Conservation (phyloP, 768 basidiomycete species). For the Russula foetens region DNA sequence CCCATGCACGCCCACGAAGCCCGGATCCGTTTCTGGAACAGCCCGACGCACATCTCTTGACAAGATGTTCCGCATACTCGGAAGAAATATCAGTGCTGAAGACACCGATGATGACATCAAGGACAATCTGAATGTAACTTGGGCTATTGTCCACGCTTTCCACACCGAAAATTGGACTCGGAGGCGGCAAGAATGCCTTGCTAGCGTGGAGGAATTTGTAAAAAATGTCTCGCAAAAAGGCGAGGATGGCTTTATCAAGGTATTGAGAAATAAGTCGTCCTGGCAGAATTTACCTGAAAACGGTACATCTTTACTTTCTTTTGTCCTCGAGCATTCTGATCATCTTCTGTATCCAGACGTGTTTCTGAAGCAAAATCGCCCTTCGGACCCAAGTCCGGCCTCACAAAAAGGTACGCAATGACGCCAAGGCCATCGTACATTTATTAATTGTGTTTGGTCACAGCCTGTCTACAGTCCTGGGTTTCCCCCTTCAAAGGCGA, state of each 20-base stretch:
- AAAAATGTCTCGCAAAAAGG: too few relatives aligned
- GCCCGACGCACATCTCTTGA: too few relatives aligned
- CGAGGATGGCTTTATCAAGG: not conserved
- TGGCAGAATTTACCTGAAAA: not conserved
- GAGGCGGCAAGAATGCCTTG: too few relatives aligned
- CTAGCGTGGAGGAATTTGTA: too few relatives aligned
- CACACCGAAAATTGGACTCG: too few relatives aligned
- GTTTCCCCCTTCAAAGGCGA: not conserved
- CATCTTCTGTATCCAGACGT: not conserved
- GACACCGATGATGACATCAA: too few relatives aligned
- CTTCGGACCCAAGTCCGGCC: not conserved
- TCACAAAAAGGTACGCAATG: not conserved
- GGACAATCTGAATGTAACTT: too few relatives aligned
- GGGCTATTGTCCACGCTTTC: too few relatives aligned
- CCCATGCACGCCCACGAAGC: too few relatives aligned
- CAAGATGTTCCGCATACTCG: too few relatives aligned
- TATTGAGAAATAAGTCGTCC: not conserved
- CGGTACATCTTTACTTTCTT: not conserved
- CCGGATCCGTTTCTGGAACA: too few relatives aligned
- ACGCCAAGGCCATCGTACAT: not conserved
- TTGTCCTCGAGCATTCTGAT: not conserved
- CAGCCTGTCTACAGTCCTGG: not conserved
- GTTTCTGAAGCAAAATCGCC: not conserved
- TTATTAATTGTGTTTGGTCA: not conserved
- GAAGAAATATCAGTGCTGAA: too few relatives aligned